These are phyloP conservation scores for Cyclotella kingstonii DNA, from an alignment of 108 stramenopile genomes.

Conservation along the genomic window DNA sequence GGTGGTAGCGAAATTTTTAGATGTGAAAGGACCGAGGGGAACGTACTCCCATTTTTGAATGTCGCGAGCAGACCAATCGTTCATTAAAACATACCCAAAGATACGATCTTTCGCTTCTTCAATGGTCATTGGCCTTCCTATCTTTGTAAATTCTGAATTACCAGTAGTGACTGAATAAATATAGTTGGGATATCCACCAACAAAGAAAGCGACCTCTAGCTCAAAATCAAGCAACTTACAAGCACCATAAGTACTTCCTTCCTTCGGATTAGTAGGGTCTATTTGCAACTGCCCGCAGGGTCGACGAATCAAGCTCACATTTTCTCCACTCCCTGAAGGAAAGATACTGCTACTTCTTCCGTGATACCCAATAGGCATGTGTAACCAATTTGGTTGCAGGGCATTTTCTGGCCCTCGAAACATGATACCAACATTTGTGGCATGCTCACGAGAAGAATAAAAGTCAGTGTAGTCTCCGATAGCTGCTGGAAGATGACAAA, in stretches of 20 bases:
- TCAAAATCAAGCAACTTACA: conserved; percentile 89
- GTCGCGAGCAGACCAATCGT: conserved; percentile 92
- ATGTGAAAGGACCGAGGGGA: conserved; percentile 92
- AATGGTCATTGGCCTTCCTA: conserved; percentile 63
- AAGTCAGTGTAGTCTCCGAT: conserved; percentile 95
- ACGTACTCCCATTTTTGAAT: conserved; percentile 93
- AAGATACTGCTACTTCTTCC: conserved; percentile 78
- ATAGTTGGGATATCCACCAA: conserved; percentile 69
- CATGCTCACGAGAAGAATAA: conserved; percentile 90
- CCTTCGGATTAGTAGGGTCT: conserved; percentile 60
- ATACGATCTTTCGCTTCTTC: conserved; percentile 80
- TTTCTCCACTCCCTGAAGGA: conserved; percentile 8
- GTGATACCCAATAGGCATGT: conserved; percentile 93
- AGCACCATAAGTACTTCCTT: conserved; percentile 78
- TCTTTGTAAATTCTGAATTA: background rate
- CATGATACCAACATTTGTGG: conserved; percentile 92
- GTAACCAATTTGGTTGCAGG: conserved; percentile 90
- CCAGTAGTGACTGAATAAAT: conserved; percentile 14
- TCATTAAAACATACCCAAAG: conserved; percentile 91
- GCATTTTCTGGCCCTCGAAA: conserved; percentile 92
- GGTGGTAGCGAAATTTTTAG: conserved; percentile 91
- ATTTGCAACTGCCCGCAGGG: conserved; percentile 88
- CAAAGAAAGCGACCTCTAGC: conserved; percentile 88
- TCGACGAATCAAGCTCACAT: conserved; percentile 49
- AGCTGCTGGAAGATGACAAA: conserved; percentile 72